Percentiles rank a stretch among this genome's conserved stretches.
These are phyloP conservation scores for Fusarium concolor DNA, from an alignment of 2,329 filamentous ascomycete species.

Conservation along the genomic window DNA sequence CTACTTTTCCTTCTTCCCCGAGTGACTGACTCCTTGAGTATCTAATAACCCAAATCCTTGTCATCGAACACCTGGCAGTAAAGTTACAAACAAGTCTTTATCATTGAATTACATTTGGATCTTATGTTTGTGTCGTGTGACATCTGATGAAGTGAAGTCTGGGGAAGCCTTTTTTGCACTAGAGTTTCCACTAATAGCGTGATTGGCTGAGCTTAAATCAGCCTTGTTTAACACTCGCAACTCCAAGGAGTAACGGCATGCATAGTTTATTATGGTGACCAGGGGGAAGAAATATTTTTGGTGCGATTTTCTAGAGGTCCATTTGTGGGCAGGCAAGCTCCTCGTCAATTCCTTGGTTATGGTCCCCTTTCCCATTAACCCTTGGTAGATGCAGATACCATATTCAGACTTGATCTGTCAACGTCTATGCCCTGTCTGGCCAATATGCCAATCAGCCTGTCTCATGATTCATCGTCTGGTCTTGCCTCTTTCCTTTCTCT, in stretches of 20 bases:
- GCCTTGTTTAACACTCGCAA: not conserved
- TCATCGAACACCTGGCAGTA: not conserved
- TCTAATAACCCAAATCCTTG: no score
- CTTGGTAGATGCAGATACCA: no score
- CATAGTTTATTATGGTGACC: not conserved
- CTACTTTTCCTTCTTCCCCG: not conserved
- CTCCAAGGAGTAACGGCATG: not conserved
- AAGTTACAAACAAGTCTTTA: not conserved
- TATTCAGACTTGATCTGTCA: no score
- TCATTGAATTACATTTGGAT: not conserved
- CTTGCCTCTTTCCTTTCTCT: slow-evolving; percentile 3
- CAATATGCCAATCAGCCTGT: not conserved
- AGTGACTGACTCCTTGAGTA: not conserved
- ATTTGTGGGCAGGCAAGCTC: not conserved
- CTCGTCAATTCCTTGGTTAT: not conserved
- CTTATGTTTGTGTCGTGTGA: not conserved
- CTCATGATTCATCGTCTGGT: slow-evolving; percentile 2
- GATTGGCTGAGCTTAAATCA: slow-evolving; percentile 31
- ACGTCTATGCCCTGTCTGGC: no score
- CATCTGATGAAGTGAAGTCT: not conserved
- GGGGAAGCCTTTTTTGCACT: not conserved
- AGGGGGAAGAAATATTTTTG: not conserved
- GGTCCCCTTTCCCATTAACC: not conserved
- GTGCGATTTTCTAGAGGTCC: not conserved
- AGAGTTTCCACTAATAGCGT: not conserved